phyloP scores from a whole-genome alignment of 2,329 filamentous ascomycete species.

The Calonectria naviculata region DNA sequence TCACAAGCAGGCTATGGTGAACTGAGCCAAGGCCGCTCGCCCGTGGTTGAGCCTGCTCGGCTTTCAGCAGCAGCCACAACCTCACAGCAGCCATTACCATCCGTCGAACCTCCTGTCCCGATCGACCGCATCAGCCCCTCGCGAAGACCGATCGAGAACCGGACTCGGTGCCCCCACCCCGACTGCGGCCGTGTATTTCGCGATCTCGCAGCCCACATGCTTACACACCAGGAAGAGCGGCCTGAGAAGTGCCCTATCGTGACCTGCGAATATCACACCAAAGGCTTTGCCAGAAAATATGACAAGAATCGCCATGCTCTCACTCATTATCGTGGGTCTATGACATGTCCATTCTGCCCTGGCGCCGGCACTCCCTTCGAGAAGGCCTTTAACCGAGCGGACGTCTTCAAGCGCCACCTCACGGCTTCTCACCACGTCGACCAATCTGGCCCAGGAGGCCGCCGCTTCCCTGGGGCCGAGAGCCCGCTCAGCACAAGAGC shows the following conservation, averaged over 20 bases:
- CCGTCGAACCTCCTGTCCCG: slow-evolving; percentile 39
- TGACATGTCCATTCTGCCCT: slow-evolving; percentile 97
- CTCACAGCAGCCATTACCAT: slow-evolving; percentile 27
- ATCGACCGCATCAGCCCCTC: slow-evolving; percentile 43
- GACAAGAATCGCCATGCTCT: slow-evolving; percentile 97
- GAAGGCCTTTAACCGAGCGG: slow-evolving; percentile 95
- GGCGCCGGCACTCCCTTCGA: slow-evolving; percentile 88
- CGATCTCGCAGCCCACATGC: slow-evolving; percentile 86
- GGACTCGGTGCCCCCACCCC: slow-evolving; percentile 65
- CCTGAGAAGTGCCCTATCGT: slow-evolving; percentile 97
- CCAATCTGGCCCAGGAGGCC: slow-evolving; percentile 88
- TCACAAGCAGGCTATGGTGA: slow-evolving; percentile 27
- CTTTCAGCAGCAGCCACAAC: slow-evolving; percentile 23
- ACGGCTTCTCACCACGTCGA: slow-evolving; percentile 95
- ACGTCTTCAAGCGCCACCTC: slow-evolving; percentile 96
- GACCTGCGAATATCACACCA: slow-evolving; percentile 92
- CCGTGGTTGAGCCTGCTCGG: slow-evolving; percentile 26
- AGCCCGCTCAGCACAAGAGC: slow-evolving; percentile 66
- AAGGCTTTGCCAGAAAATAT: slow-evolving; percentile 96
- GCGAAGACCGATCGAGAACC: slow-evolving; percentile 50
- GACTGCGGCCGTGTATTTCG: slow-evolving; percentile 71
- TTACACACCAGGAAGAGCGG: slow-evolving; percentile 93
- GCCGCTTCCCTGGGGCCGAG: slow-evolving; percentile 44
- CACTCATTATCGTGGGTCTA: slow-evolving; percentile 97
- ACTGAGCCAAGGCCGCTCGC: slow-evolving; percentile 22